Conservation (phyloP, 345 rosid genomes). For the Citrus sp. region DNA sequence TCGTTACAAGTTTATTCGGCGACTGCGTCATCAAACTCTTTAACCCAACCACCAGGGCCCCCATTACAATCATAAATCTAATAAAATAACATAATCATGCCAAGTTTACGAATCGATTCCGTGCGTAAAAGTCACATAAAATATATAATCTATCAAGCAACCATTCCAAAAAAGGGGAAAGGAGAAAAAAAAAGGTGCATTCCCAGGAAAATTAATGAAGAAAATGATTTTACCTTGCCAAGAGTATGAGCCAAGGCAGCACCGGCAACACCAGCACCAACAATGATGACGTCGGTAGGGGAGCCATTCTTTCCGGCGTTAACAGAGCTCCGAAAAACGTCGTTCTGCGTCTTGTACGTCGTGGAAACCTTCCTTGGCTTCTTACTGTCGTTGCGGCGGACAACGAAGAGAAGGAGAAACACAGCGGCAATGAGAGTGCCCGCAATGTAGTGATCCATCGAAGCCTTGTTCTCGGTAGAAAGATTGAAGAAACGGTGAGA, state of each 20-base stretch:
- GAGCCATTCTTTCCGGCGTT: slow-evolving; percentile 3
- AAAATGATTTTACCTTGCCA: slow-evolving; percentile 46
- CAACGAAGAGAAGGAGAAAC: slow-evolving; percentile 23
- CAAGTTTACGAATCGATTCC: neutral
- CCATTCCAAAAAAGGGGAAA: neutral
- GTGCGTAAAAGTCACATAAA: no score
- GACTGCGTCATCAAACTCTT: neutral
- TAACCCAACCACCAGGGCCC: neutral
- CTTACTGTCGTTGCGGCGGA: slow-evolving; percentile 21
- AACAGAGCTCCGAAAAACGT: neutral
- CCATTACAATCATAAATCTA: neutral
- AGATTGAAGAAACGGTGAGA: neutral
- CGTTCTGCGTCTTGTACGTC: slow-evolving; percentile 10
- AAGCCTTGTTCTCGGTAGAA: slow-evolving; percentile 4
- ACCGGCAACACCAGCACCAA: slow-evolving; percentile 90
- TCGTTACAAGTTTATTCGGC: neutral
- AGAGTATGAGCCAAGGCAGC: slow-evolving; percentile 79
- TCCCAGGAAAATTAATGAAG: neutral
- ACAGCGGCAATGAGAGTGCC: slow-evolving; percentile 31
- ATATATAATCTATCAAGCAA: neutral
- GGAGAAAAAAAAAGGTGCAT: neutral
- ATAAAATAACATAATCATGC: slow-evolving; percentile 1
- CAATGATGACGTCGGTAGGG: slow-evolving; percentile 53
- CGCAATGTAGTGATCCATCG: slow-evolving; percentile 16
- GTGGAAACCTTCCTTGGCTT: neutral